Base-by-base conservation (phyloP, 306 rosid species). In the Betula pendula region DNA sequence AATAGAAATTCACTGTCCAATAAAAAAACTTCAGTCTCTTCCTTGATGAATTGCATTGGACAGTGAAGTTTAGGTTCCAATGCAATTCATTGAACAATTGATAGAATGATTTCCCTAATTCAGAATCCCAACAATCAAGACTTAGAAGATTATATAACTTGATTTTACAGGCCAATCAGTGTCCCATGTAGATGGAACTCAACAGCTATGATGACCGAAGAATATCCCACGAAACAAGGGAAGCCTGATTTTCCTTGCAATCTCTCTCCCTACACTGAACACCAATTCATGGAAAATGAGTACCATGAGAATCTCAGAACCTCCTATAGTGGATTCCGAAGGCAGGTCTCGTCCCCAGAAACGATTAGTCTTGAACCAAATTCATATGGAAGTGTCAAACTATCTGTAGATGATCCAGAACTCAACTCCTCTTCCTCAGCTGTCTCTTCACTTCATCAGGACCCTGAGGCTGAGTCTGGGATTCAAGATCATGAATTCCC, bases 271-370 rank as follows among this genome's bases (percentile, higher is more conserved):
- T 72, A 44, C 47, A 72, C 74, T 24, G 96, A 92, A 59, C 45
- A 45, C 77, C 87, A 79, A n/a, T 75, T 60, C 55, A 53, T 75
- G 67, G 92, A 88, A 71, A 77, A 85, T 44, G 89, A 85, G 56
- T 77, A 68, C 84, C 81, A 60, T 52, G 87, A 77, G 4, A 81
- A 75, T 71, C 66, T 77, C 71, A 89, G 70, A 84, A 84, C 80
- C 75, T 86, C 88, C 70, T 45, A 85, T 56, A 74, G 75, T 20
- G 96, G 88, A 53, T 90, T 87, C 82, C 84, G 91, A 44, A 82
- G 81, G 72, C 87, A 84, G 25, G 85, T 85, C 49, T 83, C 96
- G 35, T 95, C 97, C 19, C 97, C 97, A 3, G 97, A 90, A 84
- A 90, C 88, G 56, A 75, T 82, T 55, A 82, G 88, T 75, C 77